Conservation (phyloP, 2,329 filamentous ascomycete genomes). For the Parasarocladium wereldwijsianum region DNA sequence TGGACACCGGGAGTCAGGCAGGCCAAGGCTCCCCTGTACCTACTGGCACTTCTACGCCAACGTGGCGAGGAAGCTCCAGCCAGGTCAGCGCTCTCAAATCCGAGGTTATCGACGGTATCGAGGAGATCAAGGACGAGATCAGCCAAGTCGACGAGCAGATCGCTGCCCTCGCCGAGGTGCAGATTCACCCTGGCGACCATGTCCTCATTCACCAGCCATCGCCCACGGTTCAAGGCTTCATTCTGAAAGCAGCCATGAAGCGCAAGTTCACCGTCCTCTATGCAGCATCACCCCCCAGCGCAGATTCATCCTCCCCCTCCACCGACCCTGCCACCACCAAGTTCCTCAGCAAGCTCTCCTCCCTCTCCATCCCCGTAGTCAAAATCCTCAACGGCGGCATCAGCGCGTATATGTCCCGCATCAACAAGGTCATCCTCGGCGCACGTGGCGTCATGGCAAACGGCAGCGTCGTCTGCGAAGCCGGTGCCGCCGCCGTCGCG, state of each 20-base stretch:
- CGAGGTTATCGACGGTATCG: constrained; percentile 85
- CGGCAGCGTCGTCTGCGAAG: constrained; percentile 70
- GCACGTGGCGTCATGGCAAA: constrained; percentile 81
- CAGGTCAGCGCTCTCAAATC: constrained; percentile 61
- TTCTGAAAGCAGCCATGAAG: constrained; percentile 75
- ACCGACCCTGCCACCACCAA: constrained; percentile 28
- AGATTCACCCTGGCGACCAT: constrained; percentile 87
- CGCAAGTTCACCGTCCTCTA: constrained; percentile 85
- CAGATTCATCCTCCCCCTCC: constrained; percentile 12
- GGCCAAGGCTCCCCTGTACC: constrained; percentile 30
- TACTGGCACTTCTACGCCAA: constrained; percentile 33
- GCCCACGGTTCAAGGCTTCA: constrained; percentile 74
- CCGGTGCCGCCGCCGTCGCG: constrained; percentile 72
- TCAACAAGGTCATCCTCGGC: constrained; percentile 88
- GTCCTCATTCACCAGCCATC: constrained; percentile 83
- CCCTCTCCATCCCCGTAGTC: constrained; percentile 68
- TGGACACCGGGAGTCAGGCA: constrained; percentile 14
- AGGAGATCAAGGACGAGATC: constrained; percentile 92
- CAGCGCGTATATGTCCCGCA: constrained; percentile 86
- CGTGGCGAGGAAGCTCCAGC: constrained; percentile 22
- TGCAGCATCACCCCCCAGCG: constrained; percentile 44
- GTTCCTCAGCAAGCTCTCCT: constrained; percentile 64
- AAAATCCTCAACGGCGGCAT: constrained; percentile 72
- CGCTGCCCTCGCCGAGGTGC: constrained; percentile 71
- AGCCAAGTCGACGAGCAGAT: constrained; percentile 89